Base-by-base conservation (phyloP, 1,284 basidiomycete genomes). In the Rhodotorula sp. region DNA sequence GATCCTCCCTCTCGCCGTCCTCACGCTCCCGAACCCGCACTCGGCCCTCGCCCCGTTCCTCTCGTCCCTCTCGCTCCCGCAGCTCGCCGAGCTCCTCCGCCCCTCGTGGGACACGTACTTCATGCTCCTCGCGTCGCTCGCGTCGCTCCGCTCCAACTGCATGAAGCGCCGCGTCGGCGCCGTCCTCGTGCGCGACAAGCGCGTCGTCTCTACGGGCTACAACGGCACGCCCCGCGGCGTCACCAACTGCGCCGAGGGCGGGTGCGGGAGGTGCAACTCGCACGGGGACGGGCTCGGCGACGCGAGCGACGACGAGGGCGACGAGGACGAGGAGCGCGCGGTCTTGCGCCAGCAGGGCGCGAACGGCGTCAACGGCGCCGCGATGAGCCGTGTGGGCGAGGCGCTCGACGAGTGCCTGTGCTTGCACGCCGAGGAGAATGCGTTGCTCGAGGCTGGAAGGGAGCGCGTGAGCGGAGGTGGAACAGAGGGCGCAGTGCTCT, bases 401-500 rank as follows among this genome's bases (percentile, higher is more conserved):
- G 78, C 70, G 44, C 66, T 89, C 9, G 86, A 89, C 72, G 92
- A 93, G 80, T 99, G 96, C 79, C 84, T 99, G 0, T 99, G 97
- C 80, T 84, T 99, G 23, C 97, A 99, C 80, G 97, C 97, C 0
- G 97, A 99, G 82, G 97, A 99, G 83, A 99, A 99, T 79, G 97
- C 96, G 0, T 84, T 99, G 13, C 83, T 99, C 16, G 96, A 98
- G 82, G 92, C 92, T 0, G 94, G 96, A 7, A 84, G 90, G 53
- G 71, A 74, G 54, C 65, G 76, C 21, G 67, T 71, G 7, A 71
- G 66, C 77, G 2, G 76, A 69, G 23, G 73, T 72, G 50, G 91
- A 73, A 50, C 78, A 0, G 74, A 77, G 41, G 91, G 76, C 16
- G 88, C 91, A 0, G 90, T 92, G 14, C 82, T 99, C 34, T 99